Conservation (phyloP, 2,329 filamentous ascomycete genomes). For the Penicillium sp. region DNA sequence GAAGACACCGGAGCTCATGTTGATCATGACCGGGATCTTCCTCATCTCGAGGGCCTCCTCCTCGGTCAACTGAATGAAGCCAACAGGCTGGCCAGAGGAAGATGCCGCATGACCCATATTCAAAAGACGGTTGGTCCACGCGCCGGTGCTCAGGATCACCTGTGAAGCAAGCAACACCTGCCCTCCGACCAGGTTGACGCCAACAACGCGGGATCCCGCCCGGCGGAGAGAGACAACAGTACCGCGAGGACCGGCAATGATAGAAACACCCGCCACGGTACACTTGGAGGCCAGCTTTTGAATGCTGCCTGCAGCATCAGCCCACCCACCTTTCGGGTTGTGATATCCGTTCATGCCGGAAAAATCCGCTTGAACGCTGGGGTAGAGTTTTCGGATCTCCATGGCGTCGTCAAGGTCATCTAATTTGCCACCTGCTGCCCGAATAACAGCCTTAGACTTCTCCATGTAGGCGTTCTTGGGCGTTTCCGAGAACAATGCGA, state of each 20-base stretch:
- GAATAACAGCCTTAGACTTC: constrained; percentile 35
- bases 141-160: constrained; percentile 76
- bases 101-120: constrained; percentile 69
- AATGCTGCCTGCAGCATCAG: constrained; percentile 64
- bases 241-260: constrained; percentile 41
- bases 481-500: constrained; percentile 28
- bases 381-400: constrained; percentile 21
- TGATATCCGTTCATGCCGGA: constrained; percentile 61
- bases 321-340: constrained; percentile 75
- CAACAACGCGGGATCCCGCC: constrained; percentile 45
- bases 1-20: constrained; percentile 46
- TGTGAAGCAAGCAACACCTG: constrained; percentile 59
- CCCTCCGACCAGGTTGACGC: constrained; percentile 55
- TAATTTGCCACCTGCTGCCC: constrained; percentile 34
- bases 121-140: constrained; percentile 74
- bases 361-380: constrained; percentile 49
- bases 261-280: constrained; percentile 40
- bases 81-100: constrained; percentile 75
- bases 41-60: constrained; percentile 63
- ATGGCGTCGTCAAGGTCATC: constrained; percentile 42
- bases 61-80: constrained; percentile 68
- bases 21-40: constrained; percentile 59
- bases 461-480: constrained; percentile 25
- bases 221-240: constrained; percentile 28
- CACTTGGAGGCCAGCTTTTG: constrained; percentile 24